phyloP scores from a whole-genome alignment of 1,139 yeast species.

The Debaryomyces nepalensis region DNA sequence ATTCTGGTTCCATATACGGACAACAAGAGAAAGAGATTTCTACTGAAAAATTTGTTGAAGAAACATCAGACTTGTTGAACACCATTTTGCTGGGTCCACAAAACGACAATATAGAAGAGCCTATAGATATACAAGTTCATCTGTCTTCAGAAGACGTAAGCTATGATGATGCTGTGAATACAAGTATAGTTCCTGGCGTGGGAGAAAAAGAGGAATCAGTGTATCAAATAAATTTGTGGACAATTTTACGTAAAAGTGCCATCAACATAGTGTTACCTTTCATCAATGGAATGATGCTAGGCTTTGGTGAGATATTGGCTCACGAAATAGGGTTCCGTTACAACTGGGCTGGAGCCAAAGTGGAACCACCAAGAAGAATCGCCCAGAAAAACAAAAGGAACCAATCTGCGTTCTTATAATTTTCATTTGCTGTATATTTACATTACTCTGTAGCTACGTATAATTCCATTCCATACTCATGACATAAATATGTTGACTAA shows the following conservation, averaged over 20 bases:
- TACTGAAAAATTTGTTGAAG: slow-evolving; percentile 6
- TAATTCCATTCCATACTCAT: background rate
- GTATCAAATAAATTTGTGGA: slow-evolving; percentile 31
- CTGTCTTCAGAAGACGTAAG: slow-evolving; percentile 18
- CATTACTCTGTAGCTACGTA: background rate
- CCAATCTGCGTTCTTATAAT: slow-evolving; percentile 25
- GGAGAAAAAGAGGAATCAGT: slow-evolving; percentile 20
- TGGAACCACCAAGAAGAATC: slow-evolving; percentile 47
- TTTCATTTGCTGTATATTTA: background rate
- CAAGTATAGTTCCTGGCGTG: slow-evolving; percentile 27
- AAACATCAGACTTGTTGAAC: slow-evolving; percentile 3
- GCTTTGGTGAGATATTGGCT: slow-evolving; percentile 94
- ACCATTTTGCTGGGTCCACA: background rate
- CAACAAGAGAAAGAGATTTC: background rate
- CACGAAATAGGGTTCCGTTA: slow-evolving; percentile 87
- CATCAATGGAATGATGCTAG: slow-evolving; percentile 92
- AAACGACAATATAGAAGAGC: slow-evolving; percentile 12
- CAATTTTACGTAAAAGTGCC: slow-evolving; percentile 54
- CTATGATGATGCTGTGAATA: slow-evolving; percentile 25
- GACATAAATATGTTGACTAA: background rate
- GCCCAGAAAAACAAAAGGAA: slow-evolving; percentile 24
- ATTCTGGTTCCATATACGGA: background rate
- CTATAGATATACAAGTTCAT: slow-evolving; percentile 13
- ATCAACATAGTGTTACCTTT: slow-evolving; percentile 86
- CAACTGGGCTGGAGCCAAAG: slow-evolving; percentile 79